Evolutionary conservation across 2,329 filamentous ascomycete species (phyloP).

Genomic region (Helicocarpus griseus): DNA sequence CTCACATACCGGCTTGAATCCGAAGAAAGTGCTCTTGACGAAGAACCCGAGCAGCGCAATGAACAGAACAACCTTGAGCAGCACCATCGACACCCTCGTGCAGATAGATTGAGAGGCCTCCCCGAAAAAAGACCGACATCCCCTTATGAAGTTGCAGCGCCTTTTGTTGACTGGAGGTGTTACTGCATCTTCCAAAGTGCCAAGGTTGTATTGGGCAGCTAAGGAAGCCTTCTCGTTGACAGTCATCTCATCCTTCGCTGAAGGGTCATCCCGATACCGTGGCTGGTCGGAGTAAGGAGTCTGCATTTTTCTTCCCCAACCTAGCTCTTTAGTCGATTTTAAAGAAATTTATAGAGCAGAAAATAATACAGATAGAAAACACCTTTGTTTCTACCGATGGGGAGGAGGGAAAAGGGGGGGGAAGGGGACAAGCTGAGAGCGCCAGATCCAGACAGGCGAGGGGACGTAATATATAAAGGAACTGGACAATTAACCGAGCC

Average conservation of each 20-base stretch:
- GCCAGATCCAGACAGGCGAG: not conserved
- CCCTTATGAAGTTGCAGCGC: not conserved
- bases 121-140: not conserved
- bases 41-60: not conserved
- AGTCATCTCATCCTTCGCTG: not conserved
- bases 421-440: not conserved
- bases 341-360: not conserved
- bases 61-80: slow-evolving; percentile 3
- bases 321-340: not conserved
- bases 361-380: not conserved
- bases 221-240: not conserved
- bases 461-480: not conserved
- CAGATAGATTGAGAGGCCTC: not conserved
- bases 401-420: not conserved
- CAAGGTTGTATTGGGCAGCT: not conserved
- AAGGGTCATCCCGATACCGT: slow-evolving; percentile 2
- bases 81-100: not conserved
- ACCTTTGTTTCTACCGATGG: not conserved
- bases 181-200: not conserved
- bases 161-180: not conserved
- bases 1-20: not conserved
- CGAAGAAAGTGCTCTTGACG: not conserved
- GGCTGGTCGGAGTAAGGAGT: not conserved
- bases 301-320: not conserved
- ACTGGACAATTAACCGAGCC: not conserved